Percentiles rank a stretch among this genome's conserved stretches.
Conservation (phyloP, 208 protist genomes). For the Wallacemonas sp. region DNA sequence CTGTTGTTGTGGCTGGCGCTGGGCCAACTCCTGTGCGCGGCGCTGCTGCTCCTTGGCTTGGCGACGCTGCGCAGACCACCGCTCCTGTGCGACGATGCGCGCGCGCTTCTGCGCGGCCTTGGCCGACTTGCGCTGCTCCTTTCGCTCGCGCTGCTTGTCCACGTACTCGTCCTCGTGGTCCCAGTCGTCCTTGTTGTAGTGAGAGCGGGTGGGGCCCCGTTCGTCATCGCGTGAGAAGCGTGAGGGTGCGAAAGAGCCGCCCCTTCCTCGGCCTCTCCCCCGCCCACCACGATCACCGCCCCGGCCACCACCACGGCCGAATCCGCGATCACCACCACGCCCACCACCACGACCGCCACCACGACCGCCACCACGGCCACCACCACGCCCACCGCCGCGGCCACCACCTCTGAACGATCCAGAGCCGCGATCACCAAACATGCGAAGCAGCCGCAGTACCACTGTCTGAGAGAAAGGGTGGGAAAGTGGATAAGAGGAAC, state of each 20-base stretch:
- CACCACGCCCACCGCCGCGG: neutral
- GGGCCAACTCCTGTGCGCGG: constrained; percentile 10
- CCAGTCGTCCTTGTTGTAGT: constrained; percentile 23
- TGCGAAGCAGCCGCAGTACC: no score
- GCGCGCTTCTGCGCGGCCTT: constrained; percentile 40
- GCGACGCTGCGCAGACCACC: constrained; percentile 54
- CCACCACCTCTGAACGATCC: no score
- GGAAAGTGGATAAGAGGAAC: no score
- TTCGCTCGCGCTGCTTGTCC: constrained; percentile 61
- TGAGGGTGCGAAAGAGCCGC: neutral
- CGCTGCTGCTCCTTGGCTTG: constrained; percentile 18
- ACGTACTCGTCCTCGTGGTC: constrained; percentile 12
- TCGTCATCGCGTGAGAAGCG: neutral
- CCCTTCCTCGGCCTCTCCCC: neutral
- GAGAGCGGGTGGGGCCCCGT: neutral
- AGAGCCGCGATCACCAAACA: no score
- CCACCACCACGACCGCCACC: constrained; percentile 18
- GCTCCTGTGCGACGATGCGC: constrained; percentile 58
- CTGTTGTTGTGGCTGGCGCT: constrained; percentile 22
- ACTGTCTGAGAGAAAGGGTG: no score
- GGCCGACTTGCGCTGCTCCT: constrained; percentile 55
- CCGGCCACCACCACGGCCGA: neutral
- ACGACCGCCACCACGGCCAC: constrained; percentile 5
- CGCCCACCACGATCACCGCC: constrained; percentile 19
- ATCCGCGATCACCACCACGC: constrained; percentile 10